Base-by-base conservation (phyloP, 345 rosid genomes). In the Streptanthus diversifolius region DNA sequence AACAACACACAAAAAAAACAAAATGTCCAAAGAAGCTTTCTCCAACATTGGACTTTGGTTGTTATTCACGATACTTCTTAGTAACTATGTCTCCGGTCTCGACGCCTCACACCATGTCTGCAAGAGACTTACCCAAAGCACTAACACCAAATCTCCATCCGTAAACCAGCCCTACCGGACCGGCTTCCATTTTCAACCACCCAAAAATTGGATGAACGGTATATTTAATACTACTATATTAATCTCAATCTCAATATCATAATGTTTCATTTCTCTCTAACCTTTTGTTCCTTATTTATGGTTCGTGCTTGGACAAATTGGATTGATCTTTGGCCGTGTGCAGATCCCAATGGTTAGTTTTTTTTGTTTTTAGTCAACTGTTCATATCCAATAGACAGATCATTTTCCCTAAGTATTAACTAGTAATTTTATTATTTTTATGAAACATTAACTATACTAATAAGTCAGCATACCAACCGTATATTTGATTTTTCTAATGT, bases 191-290 rank as follows among this genome's bases (percentile, higher is more conserved):
- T 90, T 90, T 32, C 93, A 90, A 66, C 90, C 93, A 10, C 86
- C 86, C 1, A 82, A 82, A 72, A 88, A 90, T 45, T 90, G 96
- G 93, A 87, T 88, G 79, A 90, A 86, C 81, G 96, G 93, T 84
- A 82, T 9, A 27, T 45, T 15, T 13, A 2, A 40, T 27, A 11
- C 8, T 63, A 58, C 41, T 24, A 25, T 40, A 7, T 36, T 37
- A 48, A 53, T 7, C 40, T 33, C 60, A 13, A 18, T n/a, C 13
- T 36, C 22, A 30, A 3, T 55, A 61, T 17, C n/a, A 4, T 0
- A 22, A 7, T 30, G 21, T n/a, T 41, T 68, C 47, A 35, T 35
- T n/a, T 41, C 6, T 65, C 19, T 73, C 73, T 41, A 44, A 29
- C 57, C 19, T 49, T 36, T 48, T 13, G 48, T 18, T 61, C 30